Evolutionary conservation across 257 asterid species (phyloP), one percentile per base, ranked within the genome.

Genomic region (Plectranthus barbatus): DNA sequence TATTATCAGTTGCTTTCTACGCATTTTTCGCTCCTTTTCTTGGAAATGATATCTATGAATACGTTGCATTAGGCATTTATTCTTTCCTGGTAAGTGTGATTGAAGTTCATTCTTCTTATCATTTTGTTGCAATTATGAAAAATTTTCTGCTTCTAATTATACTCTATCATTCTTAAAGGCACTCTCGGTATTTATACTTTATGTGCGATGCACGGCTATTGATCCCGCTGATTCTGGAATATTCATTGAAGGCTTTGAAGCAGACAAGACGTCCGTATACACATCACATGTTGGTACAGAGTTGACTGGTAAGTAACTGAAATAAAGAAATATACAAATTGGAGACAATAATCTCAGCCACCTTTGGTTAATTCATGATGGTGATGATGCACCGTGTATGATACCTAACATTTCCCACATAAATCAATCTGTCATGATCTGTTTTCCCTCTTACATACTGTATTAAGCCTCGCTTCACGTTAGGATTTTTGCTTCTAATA

Each of bases 211-310:
- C 80, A 93, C 97, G 49, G 95, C 90, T 64, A 93, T 87, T 64
- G 94, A 90, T 79, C 97, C 97, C 24, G 97, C 97, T 70, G 97
- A 93, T 78, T 96, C 95, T 12, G 97, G 97, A 47, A 85, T 93
- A 75, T 83, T 93, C 53, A 47, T 78, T 46, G 99, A 37, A 9
- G 44, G 44, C 44, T 37, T 0, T 37, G 44, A 84, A 67, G 79
- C 79, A 53, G 94, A 85, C 62, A 77, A 80, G 78, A 64, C 85
- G 42, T 77, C 91, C 4, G 71, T 76, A 39, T 67, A 75, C 36
- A 69, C 79, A 48, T 86, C 96, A 12, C 94, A 86, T 31, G 77
- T 67, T 68, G 91, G 80, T 50, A 68, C 87, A 33, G 95, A 85
- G 66, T 69, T 79, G 55, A 88, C 83, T 64, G 93, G 97, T 92